Conservation (phyloP, 2,329 filamentous ascomycete genomes). For the Chaetomiaceae sp. region DNA sequence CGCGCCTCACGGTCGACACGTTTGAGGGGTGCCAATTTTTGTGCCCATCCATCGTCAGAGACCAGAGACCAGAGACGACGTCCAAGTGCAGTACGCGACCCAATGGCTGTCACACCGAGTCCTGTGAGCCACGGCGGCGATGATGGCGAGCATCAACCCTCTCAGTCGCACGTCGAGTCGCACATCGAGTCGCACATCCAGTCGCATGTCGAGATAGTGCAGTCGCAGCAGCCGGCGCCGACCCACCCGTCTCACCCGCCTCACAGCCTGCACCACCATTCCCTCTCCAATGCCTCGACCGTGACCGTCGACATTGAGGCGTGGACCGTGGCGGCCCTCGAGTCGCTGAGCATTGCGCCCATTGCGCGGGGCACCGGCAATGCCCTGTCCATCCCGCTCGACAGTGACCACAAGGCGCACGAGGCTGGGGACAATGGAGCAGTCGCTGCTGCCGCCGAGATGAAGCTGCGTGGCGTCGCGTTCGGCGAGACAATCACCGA, state of each 20-base stretch:
- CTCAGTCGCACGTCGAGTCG: no score
- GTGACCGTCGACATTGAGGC: slow-evolving; percentile 56
- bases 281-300: slow-evolving; percentile 25
- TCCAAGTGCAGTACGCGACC: background rate
- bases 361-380: slow-evolving; percentile 55
- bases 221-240: no score
- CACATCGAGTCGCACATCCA: no score
- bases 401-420: slow-evolving; percentile 41
- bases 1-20: slow-evolving; percentile 1
- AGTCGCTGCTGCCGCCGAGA: slow-evolving; percentile 2
- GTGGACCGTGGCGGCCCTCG: slow-evolving; percentile 58
- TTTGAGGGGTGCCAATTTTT: background rate
- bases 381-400: slow-evolving; percentile 70
- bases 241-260: slow-evolving; percentile 6
- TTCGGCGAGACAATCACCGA: slow-evolving; percentile 15
- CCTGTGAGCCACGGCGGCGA: slow-evolving; percentile 11
- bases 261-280: slow-evolving; percentile 19
- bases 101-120: slow-evolving; percentile 24
- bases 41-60: background rate
- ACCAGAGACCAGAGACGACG: no score
- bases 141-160: background rate
- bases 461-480: slow-evolving; percentile 27
- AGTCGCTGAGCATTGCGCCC: slow-evolving; percentile 51
- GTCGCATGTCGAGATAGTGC: no score
- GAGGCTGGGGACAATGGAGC: slow-evolving; percentile 27